phyloP scores from a whole-genome alignment of 2,329 filamentous ascomycete genomes.

The Colletotrichum sp. region DNA sequence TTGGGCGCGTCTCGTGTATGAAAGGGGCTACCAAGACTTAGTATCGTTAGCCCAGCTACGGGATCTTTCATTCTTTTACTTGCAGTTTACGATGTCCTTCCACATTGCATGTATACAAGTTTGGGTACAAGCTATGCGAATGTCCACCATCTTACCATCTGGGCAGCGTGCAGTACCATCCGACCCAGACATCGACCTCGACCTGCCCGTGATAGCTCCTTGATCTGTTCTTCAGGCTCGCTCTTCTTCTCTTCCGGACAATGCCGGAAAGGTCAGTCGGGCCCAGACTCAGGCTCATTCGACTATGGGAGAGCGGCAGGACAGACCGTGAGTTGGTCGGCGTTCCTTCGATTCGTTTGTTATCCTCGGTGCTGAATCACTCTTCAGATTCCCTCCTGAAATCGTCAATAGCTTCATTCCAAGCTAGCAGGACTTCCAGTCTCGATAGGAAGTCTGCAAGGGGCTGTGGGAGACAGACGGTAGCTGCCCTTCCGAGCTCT shows the following conservation, averaged over 20 bases:
- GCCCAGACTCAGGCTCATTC: neutral
- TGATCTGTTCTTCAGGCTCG: rapidly evolving
- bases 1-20: neutral
- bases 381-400: neutral
- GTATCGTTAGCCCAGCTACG: neutral
- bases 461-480: neutral
- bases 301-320: neutral
- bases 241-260: neutral
- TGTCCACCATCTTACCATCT: neutral
- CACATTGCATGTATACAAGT: neutral
- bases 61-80: neutral
- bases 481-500: neutral
- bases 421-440: neutral
- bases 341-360: neutral
- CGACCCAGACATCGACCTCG: neutral
- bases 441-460: neutral
- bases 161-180: neutral
- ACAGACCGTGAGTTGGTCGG: neutral
- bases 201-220: neutral
- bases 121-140: neutral
- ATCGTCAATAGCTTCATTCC: neutral
- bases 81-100: neutral
- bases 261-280: neutral
- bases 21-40: rapidly evolving
- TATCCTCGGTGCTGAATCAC: neutral